A percentile compares a stretch with the other conserved stretches of the same genome.
Evolutionary conservation across 2,329 filamentous ascomycete genomes (phyloP).

Genomic region (Pseudogymnoascus sp.): DNA sequence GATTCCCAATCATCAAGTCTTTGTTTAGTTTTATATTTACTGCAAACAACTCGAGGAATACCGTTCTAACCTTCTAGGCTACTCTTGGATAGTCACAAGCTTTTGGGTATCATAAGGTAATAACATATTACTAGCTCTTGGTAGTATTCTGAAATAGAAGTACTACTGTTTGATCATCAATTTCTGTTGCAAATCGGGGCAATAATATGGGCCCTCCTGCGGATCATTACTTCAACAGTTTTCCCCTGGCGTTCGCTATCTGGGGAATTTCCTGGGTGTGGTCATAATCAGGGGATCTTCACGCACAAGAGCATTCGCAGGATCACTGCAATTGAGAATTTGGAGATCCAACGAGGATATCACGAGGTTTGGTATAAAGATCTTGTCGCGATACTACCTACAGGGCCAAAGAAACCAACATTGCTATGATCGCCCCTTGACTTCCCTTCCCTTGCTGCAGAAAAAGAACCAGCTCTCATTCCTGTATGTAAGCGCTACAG

Average conservation of each 20-base stretch:
- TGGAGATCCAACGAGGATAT: neutral
- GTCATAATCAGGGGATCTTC: neutral
- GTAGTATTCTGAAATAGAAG: neutral
- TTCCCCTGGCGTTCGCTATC: neutral
- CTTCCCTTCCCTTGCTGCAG: neutral
- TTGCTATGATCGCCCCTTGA: constrained; percentile 3
- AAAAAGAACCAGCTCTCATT: constrained; percentile 5
- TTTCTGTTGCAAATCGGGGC: neutral
- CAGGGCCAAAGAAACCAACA: constrained; percentile 5
- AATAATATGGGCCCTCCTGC: neutral
- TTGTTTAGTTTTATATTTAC: too few relatives aligned
- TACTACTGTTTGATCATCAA: neutral
- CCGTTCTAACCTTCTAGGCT: neutral
- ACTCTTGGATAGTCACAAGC: too few relatives aligned
- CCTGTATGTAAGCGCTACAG: neutral
- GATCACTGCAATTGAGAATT: neutral
- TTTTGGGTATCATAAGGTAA: too few relatives aligned
- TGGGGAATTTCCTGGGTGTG: neutral
- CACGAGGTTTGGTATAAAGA: constrained; percentile 7
- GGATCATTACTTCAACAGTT: neutral
- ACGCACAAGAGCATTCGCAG: neutral
- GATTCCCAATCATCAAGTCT: too few relatives aligned
- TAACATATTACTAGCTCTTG: neutral
- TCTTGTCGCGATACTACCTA: constrained; percentile 6
- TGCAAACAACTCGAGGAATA: neutral